phyloP scores from a whole-genome alignment of 805 yeast species.

The Ogataea chonburiensis region DNA sequence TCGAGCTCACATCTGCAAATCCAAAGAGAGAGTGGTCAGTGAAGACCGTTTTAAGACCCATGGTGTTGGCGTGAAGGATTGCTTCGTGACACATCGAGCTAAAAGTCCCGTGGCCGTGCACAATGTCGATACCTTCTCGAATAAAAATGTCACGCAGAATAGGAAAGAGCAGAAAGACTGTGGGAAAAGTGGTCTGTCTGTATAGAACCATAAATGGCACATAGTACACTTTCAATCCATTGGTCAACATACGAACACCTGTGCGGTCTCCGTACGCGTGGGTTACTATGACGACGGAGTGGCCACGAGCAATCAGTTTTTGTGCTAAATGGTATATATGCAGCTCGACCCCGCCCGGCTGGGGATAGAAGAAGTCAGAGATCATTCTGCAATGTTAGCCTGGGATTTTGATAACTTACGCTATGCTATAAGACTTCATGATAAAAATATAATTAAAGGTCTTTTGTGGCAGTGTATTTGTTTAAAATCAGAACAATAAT shows the following conservation, averaged over 20 bases:
- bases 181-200: slow-evolving; percentile 82
- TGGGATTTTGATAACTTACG: slow-evolving; percentile 20
- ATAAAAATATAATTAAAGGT: slow-evolving; percentile 1
- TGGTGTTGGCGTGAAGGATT: slow-evolving; percentile 83
- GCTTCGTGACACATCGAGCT: slow-evolving; percentile 88
- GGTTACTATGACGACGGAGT: slow-evolving; percentile 81
- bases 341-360: slow-evolving; percentile 96
- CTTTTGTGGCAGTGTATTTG: slow-evolving; percentile 7
- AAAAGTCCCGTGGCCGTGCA: slow-evolving; percentile 94
- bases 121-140: slow-evolving; percentile 81
- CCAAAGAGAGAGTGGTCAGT: slow-evolving; percentile 97
- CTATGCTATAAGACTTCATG: slow-evolving; percentile 31
- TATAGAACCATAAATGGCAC: slow-evolving; percentile 80
- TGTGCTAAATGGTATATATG: slow-evolving; percentile 92
- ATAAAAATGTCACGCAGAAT: slow-evolving; percentile 78
- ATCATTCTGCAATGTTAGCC: slow-evolving; percentile 52
- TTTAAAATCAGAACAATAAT: slow-evolving; percentile 6
- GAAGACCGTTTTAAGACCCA: slow-evolving; percentile 89
- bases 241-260: slow-evolving; percentile 80
- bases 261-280: slow-evolving; percentile 82
- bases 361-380: slow-evolving; percentile 97
- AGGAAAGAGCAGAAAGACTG: slow-evolving; percentile 87
- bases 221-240: slow-evolving; percentile 91
- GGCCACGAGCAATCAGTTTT: slow-evolving; percentile 75
- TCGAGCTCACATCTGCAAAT: slow-evolving; percentile 79